phyloP scores from a whole-genome alignment of 768 basidiomycete species.

The Mycena pura region DNA sequence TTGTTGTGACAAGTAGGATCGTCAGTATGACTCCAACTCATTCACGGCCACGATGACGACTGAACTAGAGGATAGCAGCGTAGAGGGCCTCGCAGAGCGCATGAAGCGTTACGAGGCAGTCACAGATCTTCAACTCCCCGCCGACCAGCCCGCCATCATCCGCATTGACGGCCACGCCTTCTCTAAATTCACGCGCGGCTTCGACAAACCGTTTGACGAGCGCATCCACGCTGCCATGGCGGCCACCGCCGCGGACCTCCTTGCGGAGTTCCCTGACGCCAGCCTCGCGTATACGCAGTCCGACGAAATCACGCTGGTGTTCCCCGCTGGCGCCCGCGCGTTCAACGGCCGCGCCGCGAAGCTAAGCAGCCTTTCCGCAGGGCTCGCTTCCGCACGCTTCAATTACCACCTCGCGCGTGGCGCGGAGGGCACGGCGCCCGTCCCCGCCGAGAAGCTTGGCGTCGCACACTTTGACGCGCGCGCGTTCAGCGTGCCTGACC shows the following conservation, averaged over 20 bases:
- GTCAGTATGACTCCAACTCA: too few species aligned
- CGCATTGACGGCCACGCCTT: conserved; percentile 25
- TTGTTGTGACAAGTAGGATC: too few species aligned
- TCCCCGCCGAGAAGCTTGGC: conserved; percentile 11
- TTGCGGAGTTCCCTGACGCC: conserved; percentile 20
- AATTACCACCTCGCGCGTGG: conserved; percentile 23
- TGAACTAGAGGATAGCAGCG: not conserved
- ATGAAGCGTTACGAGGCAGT: conserved; percentile 23
- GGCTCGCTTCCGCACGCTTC: conserved; percentile 20
- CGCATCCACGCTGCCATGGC: conserved; percentile 24
- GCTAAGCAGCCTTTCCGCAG: conserved; percentile 19
- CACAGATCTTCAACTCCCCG: conserved; percentile 15
- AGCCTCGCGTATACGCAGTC: conserved; percentile 25
- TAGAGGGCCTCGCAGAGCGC: conserved; percentile 13
- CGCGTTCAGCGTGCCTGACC: conserved; percentile 13
- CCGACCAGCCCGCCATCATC: conserved; percentile 17
- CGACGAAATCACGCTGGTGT: conserved; percentile 25
- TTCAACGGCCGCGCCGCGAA: conserved; percentile 24
- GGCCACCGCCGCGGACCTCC: conserved; percentile 14
- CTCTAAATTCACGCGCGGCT: conserved; percentile 23
- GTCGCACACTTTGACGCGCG: conserved; percentile 25
- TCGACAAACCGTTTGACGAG: conserved; percentile 24
- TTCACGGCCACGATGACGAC: too few species aligned
- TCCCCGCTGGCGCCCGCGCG: conserved; percentile 5
- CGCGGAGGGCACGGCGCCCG: not conserved